Evolutionary conservation across 2,329 filamentous ascomycete species (phyloP), one percentile per base, ranked within the genome.

Genomic region (Fusarium secorum): DNA sequence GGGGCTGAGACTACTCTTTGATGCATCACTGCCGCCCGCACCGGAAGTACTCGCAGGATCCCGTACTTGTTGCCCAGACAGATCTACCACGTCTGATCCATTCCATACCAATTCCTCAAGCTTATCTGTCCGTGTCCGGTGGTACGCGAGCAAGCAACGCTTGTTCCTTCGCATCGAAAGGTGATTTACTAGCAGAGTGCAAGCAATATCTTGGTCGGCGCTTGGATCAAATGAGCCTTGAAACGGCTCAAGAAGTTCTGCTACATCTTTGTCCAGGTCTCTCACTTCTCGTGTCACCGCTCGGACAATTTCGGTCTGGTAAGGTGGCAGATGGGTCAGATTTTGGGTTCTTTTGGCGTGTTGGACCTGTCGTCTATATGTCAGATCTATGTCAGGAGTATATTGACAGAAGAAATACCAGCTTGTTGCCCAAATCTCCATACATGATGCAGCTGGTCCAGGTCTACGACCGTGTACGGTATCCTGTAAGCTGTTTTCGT

Each of bases 81-180:
- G 84, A 76, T 97, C 94, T 22, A 93, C 84, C 18, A 98, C 87
- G 77, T 98, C 96, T 15, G 90, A 87, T 4, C 95, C 96, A 68
- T 89, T 92, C 96, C 96, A 99, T 66, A 95, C 95, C 78, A 97
- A 90, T 79, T 95, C 93, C 78, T 98, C 96, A 13, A 99, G 85
- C 80, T 97, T 97, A 78, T 98, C 93, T 5, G 93, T 92, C 54
- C 96, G 89, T 22, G 94, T 95, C 35, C 93, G 90, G 79, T 99
- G 96, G 79, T 99, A 99, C 7, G 95, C 95, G 11, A 99, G 88
- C 24, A 99, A 86, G 78, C 96, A 99, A 45, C 96, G 91, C 81
- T 99, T 99, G 81, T 99, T 97, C 60, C 96, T 89, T 52, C 96
- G 91, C 92, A 98, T 98, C 74, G 93, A 94, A 15, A 99, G 85